Percentiles rank a stretch among this genome's conserved stretches.
phyloP scores from a whole-genome alignment of 163 green algal genomes.

The Chlorella variabilis region DNA sequence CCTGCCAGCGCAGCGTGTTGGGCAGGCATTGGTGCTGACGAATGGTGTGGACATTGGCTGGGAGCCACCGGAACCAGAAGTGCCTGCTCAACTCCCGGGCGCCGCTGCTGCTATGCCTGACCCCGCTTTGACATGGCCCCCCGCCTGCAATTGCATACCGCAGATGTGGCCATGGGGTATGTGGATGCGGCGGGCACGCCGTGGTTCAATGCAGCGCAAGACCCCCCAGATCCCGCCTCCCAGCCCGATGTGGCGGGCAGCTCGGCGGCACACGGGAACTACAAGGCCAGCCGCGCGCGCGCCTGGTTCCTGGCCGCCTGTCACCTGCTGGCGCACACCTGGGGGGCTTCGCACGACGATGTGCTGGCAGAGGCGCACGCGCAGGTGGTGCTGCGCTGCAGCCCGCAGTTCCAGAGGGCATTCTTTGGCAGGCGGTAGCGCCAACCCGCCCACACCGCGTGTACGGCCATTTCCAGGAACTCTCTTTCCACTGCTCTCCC shows the following conservation, averaged over 20 bases:
- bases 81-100: too few species aligned
- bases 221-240: neutral
- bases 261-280: neutral
- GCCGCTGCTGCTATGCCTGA: too few species aligned
- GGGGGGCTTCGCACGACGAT: neutral
- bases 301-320: constrained; percentile 24
- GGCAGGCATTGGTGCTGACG: too few species aligned
- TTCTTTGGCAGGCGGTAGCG: neutral
- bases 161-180: neutral
- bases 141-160: too few species aligned
- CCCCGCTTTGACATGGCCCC: too few species aligned
- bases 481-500: too few species aligned
- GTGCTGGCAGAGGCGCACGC: neutral
- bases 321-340: constrained; percentile 3
- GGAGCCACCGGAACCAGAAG: too few species aligned
- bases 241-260: neutral
- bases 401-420: neutral
- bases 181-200: neutral
- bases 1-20: too few species aligned
- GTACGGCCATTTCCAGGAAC: too few species aligned
- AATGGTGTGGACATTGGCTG: too few species aligned
- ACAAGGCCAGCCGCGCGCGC: neutral
- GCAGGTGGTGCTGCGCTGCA: neutral
- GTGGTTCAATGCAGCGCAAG: constrained; percentile 10
- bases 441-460: too few species aligned